Conservation (phyloP, 148 eudicot genomes). For the Limonium bicolor region DNA sequence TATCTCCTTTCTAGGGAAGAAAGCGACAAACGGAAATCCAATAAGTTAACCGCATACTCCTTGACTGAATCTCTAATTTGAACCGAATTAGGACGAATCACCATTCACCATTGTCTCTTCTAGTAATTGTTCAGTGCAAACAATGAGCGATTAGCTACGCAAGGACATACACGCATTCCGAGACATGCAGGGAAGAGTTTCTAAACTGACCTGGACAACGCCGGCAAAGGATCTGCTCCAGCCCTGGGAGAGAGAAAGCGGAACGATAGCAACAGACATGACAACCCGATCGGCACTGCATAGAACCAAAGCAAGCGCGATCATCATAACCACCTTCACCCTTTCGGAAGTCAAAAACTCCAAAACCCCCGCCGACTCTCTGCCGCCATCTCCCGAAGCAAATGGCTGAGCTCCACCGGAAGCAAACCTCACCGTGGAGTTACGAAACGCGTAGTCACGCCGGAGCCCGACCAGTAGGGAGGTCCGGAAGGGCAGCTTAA, state of each 20-base stretch:
- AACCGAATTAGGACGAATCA: no score
- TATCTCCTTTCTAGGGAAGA: no score
- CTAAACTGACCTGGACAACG: conserved; percentile 68
- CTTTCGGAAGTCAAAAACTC: conserved; percentile 90
- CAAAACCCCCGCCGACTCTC: conserved; percentile 24
- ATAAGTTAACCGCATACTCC: no score
- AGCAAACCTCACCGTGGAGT: conserved; percentile 9
- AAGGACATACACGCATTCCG: no score
- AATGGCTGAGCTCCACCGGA: conserved; percentile 13
- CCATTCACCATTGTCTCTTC: no score
- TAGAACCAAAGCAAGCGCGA: conserved; percentile 73
- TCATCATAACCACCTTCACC: conserved; percentile 85
- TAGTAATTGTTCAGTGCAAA: no score
- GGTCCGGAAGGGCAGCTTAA: not conserved
- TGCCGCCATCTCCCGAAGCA: conserved; percentile 33
- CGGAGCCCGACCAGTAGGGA: conserved; percentile 3
- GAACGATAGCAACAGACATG: conserved; percentile 89
- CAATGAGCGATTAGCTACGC: no score
- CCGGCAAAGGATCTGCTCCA: conserved; percentile 83
- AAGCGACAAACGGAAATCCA: no score
- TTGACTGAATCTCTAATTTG: no score
- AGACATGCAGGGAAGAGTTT: no score
- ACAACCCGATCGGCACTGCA: conserved; percentile 96
- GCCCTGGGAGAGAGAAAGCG: conserved; percentile 46
- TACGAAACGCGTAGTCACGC: conserved; percentile 4